phyloP scores from a whole-genome alignment of 148 eudicot species.

The Camellia granthamiana region DNA sequence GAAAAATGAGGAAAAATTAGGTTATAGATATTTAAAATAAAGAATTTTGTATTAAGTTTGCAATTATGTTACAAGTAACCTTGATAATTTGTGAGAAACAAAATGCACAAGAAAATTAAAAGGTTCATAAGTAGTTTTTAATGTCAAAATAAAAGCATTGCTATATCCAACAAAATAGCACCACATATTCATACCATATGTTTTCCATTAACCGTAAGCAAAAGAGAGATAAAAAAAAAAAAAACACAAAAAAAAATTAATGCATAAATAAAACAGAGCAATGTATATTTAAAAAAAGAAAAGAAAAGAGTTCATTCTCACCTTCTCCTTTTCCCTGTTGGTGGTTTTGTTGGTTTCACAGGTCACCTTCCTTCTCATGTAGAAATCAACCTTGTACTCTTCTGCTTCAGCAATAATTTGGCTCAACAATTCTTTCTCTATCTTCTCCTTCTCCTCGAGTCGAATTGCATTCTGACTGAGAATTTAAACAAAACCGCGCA shows the following conservation, averaged over 20 bases:
- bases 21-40: no score
- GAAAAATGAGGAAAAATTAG: not conserved
- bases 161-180: not conserved
- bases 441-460: constrained; percentile 59
- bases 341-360: constrained; percentile 33
- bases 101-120: not conserved
- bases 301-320: constrained; percentile 7
- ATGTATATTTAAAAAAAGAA: not conserved
- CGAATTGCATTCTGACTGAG: constrained; percentile 48
- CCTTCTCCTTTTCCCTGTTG: constrained; percentile 60
- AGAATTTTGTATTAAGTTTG: not conserved
- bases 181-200: not conserved
- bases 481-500: not conserved
- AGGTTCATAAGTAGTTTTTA: not conserved
- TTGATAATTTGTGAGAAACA: not conserved
- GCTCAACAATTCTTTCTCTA: constrained; percentile 43
- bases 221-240: no score
- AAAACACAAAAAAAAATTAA: not conserved
- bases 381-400: constrained; percentile 46
- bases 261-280: no score
- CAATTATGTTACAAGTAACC: not conserved
- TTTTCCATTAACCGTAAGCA: not conserved
- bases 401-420: constrained; percentile 54
- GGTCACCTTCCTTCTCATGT: constrained; percentile 30
- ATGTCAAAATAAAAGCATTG: not conserved